These are phyloP conservation scores for Stygiomarasmius scandens DNA, from an alignment of 1,284 basidiomycete species.

Conservation along the genomic window DNA sequence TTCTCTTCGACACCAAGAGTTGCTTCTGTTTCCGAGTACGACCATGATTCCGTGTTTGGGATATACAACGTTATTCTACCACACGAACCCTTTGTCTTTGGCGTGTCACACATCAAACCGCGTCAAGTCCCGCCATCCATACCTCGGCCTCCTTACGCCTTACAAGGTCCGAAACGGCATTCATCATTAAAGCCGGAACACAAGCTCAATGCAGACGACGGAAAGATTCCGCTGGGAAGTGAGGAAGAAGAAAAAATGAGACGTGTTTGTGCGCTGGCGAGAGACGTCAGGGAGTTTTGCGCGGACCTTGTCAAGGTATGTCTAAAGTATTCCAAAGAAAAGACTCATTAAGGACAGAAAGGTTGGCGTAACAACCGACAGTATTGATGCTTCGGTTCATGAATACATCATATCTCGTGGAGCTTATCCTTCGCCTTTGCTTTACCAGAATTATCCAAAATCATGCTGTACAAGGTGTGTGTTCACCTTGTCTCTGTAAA, in stretches of 20 bases:
- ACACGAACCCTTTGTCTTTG: slow-evolving; percentile 64
- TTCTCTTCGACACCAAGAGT: too few relatives aligned
- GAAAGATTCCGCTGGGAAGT: slow-evolving; percentile 57
- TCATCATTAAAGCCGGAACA: slow-evolving; percentile 13
- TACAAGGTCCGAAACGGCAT: slow-evolving; percentile 8
- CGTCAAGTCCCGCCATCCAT: slow-evolving; percentile 65
- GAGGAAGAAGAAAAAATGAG: slow-evolving; percentile 62
- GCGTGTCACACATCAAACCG: slow-evolving; percentile 61
- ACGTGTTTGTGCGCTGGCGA: slow-evolving; percentile 63
- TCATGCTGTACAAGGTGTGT: slow-evolving; percentile 78
- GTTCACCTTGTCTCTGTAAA: not conserved
- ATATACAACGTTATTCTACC: slow-evolving; percentile 68
- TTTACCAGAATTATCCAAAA: slow-evolving; percentile 81
- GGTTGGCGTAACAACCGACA: slow-evolving; percentile 77
- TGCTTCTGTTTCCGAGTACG: too few relatives aligned
- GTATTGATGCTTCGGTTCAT: slow-evolving; percentile 73
- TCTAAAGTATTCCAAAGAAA: slow-evolving; percentile 29
- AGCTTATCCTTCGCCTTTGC: slow-evolving; percentile 90
- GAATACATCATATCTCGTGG: slow-evolving; percentile 64
- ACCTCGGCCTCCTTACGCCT: slow-evolving; percentile 62
- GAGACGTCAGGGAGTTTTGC: slow-evolving; percentile 60
- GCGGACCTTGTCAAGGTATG: slow-evolving; percentile 59
- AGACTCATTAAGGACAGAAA: slow-evolving; percentile 30
- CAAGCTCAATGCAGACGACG: slow-evolving; percentile 22
- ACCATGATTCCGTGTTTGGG: slow-evolving; percentile 32